phyloP scores from a whole-genome alignment of 2,329 filamentous ascomycete species.

The Aspergillus tamarii region DNA sequence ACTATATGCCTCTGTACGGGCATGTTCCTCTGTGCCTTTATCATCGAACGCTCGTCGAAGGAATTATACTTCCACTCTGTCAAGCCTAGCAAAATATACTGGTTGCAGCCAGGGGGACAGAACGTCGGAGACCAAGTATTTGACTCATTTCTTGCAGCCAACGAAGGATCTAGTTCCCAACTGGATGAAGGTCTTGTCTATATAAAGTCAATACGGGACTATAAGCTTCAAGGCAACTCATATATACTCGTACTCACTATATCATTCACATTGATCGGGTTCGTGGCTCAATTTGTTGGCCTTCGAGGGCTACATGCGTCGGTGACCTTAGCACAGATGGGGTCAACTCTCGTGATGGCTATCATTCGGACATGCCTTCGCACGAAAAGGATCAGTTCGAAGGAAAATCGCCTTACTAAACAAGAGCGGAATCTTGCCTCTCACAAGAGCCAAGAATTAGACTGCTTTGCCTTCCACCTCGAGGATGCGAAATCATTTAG shows the following conservation, averaged over 20 bases:
- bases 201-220: slow-evolving; percentile 32
- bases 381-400: slow-evolving; percentile 33
- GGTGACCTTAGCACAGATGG: slow-evolving; percentile 40
- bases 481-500: slow-evolving; percentile 28
- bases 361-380: slow-evolving; percentile 39
- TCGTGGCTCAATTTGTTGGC: slow-evolving; percentile 44
- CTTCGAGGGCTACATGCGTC: slow-evolving; percentile 42
- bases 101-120: slow-evolving; percentile 45
- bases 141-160: slow-evolving; percentile 38
- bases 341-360: slow-evolving; percentile 41
- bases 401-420: slow-evolving; percentile 30
- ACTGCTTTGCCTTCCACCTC: slow-evolving; percentile 36
- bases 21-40: slow-evolving; percentile 39
- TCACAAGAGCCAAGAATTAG: slow-evolving; percentile 36
- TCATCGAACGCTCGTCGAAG: slow-evolving; percentile 38
- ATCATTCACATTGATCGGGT: slow-evolving; percentile 34
- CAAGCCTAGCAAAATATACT: slow-evolving; percentile 37
- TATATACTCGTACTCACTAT: slow-evolving; percentile 28
- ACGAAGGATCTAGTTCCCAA: slow-evolving; percentile 23
- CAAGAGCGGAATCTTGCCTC: slow-evolving; percentile 25
- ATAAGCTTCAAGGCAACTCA: slow-evolving; percentile 16
- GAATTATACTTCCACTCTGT: slow-evolving; percentile 29
- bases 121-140: slow-evolving; percentile 44
- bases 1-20: slow-evolving; percentile 36
- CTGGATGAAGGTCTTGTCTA: slow-evolving; percentile 24